These are phyloP conservation scores for Peniophora sp. DNA, from an alignment of 1,284 basidiomycete genomes.

Conservation along the genomic window DNA sequence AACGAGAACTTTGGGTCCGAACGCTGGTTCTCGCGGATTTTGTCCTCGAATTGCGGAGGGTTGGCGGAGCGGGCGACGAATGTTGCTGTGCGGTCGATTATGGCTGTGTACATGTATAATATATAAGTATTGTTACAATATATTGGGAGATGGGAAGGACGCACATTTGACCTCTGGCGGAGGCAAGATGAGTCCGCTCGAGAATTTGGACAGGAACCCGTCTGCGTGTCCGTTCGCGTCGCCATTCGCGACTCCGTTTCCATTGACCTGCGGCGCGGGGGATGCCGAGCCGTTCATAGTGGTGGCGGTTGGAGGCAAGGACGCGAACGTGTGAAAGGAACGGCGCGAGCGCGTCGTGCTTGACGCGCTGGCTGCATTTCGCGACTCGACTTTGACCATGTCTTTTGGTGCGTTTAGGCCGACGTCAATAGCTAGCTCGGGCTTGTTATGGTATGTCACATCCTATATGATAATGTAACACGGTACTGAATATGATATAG, in stretches of 20 bases:
- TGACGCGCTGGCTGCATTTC: background rate
- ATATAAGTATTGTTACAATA: conserved; percentile 1
- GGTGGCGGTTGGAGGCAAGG: conserved; percentile 1
- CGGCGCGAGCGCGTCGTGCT: no score
- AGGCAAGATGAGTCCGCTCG: conserved; percentile 83
- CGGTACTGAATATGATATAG: conserved; percentile 35
- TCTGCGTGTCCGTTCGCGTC: conserved; percentile 18
- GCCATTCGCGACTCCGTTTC: conserved; percentile 20
- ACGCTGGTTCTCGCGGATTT: conserved; percentile 91
- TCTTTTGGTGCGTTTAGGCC: conserved; percentile 70
- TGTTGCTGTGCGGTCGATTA: conserved; percentile 94
- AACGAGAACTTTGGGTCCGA: conserved; percentile 96
- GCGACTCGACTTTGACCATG: background rate
- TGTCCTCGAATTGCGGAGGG: conserved; percentile 86
- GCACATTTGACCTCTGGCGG: conserved; percentile 88
- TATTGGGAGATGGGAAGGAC: conserved; percentile 16
- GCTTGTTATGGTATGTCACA: conserved; percentile 66
- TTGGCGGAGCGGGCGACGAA: conserved; percentile 90
- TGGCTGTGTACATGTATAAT: conserved; percentile 41
- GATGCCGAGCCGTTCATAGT: conserved; percentile 12
- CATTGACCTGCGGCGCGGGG: conserved; percentile 7
- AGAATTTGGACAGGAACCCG: conserved; percentile 42
- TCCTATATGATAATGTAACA: background rate
- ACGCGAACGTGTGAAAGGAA: background rate
- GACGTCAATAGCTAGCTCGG: conserved; percentile 55